Conservation (phyloP, 2,329 filamentous ascomycete species). For the Paraphaeosphaeria sporulosa region DNA sequence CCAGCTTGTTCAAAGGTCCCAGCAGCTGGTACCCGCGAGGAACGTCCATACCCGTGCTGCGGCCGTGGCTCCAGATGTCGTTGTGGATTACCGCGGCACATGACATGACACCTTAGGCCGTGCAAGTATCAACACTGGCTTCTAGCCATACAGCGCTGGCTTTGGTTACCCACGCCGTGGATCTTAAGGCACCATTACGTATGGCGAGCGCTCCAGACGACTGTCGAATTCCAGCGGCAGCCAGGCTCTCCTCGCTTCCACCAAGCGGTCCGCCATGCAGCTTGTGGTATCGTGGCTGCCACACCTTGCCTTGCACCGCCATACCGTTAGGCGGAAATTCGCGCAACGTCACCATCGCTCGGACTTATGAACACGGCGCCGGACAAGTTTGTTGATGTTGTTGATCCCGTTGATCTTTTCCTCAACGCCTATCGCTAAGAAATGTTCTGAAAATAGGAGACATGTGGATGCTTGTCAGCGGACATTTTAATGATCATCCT, state of each 20-base stretch:
- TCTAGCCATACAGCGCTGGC: no score
- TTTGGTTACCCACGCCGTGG: no score
- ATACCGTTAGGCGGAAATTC: slow-evolving; percentile 9
- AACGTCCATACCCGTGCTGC: background rate
- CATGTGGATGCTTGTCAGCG: slow-evolving; percentile 1
- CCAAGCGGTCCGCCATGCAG: background rate
- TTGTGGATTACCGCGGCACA: slow-evolving; percentile 19
- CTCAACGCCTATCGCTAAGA: background rate
- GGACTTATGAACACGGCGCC: background rate
- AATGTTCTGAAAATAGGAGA: background rate
- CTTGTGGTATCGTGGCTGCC: slow-evolving; percentile 10
- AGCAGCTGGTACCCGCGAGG: background rate
- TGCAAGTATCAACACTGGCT: slow-evolving; percentile 7
- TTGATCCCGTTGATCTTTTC: slow-evolving; percentile 5
- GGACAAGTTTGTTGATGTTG: background rate
- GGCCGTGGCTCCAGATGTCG: slow-evolving; percentile 23
- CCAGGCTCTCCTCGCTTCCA: slow-evolving; percentile 12
- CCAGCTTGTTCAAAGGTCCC: background rate
- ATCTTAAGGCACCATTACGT: slow-evolving; percentile 31
- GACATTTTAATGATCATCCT: slow-evolving; percentile 15
- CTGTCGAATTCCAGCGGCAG: slow-evolving; percentile 10
- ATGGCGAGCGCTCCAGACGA: slow-evolving; percentile 24
- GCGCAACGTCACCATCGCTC: slow-evolving; percentile 10
- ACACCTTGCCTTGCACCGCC: slow-evolving; percentile 9
- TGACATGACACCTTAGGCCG: background rate